Evolutionary conservation across 768 basidiomycete species (phyloP).

Genomic region (Arthromyces matolae): DNA sequence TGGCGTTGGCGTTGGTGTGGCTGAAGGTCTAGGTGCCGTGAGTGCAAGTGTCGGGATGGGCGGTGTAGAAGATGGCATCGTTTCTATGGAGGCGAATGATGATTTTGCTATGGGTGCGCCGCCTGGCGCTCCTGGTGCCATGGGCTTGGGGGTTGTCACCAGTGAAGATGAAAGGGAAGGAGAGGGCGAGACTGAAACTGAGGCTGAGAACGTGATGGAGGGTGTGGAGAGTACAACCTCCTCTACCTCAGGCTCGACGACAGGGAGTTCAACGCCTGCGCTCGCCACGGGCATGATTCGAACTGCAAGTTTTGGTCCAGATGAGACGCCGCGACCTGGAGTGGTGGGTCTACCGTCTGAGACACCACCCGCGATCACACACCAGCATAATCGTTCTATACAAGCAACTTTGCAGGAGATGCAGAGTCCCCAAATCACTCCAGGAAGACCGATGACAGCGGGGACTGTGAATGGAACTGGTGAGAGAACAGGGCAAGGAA

Average conservation of each 20-base stretch:
- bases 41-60: slow-evolving; percentile 33
- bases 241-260: too few species aligned
- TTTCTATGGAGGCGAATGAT: slow-evolving; percentile 76
- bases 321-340: slow-evolving; percentile 63
- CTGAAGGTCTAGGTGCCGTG: slow-evolving; percentile 17
- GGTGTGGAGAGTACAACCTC: too few species aligned
- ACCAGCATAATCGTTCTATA: too few species aligned
- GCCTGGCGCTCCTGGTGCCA: slow-evolving; percentile 83
- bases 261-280: too few species aligned
- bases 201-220: slow-evolving; percentile 21
- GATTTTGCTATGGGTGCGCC: slow-evolving; percentile 90
- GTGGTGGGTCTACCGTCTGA: slow-evolving; percentile 58
- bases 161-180: slow-evolving; percentile 23
- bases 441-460: too few species aligned
- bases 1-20: slow-evolving; percentile 17
- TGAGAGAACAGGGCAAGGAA: too few species aligned
- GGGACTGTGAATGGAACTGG: too few species aligned
- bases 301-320: slow-evolving; percentile 35
- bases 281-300: not conserved
- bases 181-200: slow-evolving; percentile 24
- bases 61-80: slow-evolving; percentile 73
- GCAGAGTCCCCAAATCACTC: too few species aligned
- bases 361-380: too few species aligned
- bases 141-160: slow-evolving; percentile 32
- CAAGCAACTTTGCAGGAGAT: too few species aligned